phyloP scores from a whole-genome alignment of 805 yeast species.

The Yarrowia sp. region DNA sequence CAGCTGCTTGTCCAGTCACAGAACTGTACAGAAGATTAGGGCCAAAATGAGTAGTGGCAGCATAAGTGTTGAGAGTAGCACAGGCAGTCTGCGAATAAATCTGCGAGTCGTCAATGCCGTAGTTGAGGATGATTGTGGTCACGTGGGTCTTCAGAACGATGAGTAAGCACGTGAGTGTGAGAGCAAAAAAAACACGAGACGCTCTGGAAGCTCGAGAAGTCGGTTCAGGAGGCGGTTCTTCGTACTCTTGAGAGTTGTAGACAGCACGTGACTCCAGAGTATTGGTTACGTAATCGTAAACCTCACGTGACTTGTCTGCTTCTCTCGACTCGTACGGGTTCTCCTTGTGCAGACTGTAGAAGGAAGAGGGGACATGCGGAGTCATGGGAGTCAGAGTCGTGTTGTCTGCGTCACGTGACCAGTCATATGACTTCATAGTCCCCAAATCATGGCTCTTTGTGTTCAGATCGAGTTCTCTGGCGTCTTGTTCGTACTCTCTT shows the following conservation, averaged over 20 bases:
- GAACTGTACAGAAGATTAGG: conserved; percentile 5
- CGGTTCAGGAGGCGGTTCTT: too few species aligned
- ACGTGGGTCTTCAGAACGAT: conserved; percentile 7
- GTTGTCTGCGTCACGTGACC: conserved; percentile 6
- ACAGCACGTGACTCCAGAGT: conserved; percentile 5
- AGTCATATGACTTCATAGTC: background rate
- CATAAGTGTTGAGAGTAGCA: conserved; percentile 9
- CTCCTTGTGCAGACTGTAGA: background rate
- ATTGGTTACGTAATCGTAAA: too few species aligned
- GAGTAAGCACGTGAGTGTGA: background rate
- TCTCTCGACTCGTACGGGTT: background rate
- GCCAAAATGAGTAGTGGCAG: conserved; percentile 13
- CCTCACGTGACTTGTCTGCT: conserved; percentile 2
- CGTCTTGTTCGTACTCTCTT: too few species aligned
- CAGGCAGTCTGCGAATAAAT: conserved; percentile 14
- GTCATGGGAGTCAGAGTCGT: background rate
- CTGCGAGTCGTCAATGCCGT: background rate
- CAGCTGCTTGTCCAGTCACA: conserved; percentile 2
- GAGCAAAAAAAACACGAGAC: background rate
- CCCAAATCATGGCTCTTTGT: background rate
- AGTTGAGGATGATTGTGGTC: conserved; percentile 8
- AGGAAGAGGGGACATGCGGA: background rate
- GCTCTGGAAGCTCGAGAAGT: background rate
- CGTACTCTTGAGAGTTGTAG: too few species aligned
- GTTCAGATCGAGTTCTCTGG: too few species aligned